Evolutionary conservation across 805 yeast genomes (phyloP).

Genomic region (Yamadazyma sp.): DNA sequence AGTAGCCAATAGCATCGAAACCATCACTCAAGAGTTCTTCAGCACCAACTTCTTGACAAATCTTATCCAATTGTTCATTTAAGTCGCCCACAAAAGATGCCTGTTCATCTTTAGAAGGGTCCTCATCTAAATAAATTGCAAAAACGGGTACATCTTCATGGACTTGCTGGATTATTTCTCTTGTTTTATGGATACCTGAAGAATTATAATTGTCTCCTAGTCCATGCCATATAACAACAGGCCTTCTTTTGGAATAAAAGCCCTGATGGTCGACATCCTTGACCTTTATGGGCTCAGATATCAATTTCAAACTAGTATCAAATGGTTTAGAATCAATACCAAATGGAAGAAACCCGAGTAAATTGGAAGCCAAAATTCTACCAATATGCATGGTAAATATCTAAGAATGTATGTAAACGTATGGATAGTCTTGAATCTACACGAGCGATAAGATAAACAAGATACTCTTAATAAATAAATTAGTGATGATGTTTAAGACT

Average conservation of each 20-base stretch:
- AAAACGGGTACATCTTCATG: constrained; percentile 53
- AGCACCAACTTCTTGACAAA: constrained; percentile 50
- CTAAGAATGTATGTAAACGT: no score
- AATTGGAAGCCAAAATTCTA: no score
- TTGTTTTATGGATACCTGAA: constrained; percentile 49
- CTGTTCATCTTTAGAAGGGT: constrained; percentile 50
- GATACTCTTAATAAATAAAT: no score
- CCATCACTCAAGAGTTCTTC: constrained; percentile 50
- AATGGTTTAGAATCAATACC: no score
- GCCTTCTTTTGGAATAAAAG: constrained; percentile 19
- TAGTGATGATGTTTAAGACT: no score
- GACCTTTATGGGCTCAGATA: background rate
- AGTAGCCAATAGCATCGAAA: constrained; percentile 73
- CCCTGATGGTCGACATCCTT: no score
- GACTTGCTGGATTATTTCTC: constrained; percentile 36
- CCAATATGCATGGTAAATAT: no score
- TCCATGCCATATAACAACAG: constrained; percentile 82
- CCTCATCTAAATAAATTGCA: constrained; percentile 49
- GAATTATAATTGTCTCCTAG: constrained; percentile 75
- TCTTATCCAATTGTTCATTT: constrained; percentile 50
- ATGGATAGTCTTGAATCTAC: no score
- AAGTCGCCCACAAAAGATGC: constrained; percentile 59
- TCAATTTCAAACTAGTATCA: background rate
- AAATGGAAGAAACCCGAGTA: no score
- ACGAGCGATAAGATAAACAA: no score